Evolutionary conservation across 352 stramenopile genomes (phyloP).

Genomic region (Globisporangium nodosum): DNA sequence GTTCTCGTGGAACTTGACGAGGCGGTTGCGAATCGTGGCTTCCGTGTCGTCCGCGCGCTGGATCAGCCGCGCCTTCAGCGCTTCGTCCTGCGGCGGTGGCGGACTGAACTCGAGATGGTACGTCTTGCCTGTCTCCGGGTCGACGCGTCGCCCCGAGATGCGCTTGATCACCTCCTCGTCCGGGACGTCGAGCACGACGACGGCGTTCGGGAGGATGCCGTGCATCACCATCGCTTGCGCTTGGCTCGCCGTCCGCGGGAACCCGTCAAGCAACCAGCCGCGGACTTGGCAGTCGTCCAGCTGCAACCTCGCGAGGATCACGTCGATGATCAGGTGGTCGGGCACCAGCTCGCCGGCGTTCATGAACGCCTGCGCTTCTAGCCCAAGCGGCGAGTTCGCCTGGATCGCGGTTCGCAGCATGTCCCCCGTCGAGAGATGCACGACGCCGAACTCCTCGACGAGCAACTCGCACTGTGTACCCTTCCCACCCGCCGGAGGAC

Average conservation of each 20-base stretch:
- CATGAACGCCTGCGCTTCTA: slow-evolving; percentile 36
- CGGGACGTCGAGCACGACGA: slow-evolving; percentile 92
- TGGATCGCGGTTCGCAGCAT: slow-evolving; percentile 86
- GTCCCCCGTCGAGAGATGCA: slow-evolving; percentile 89
- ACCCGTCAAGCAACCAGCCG: slow-evolving; percentile 92
- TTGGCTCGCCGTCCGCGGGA: slow-evolving; percentile 82
- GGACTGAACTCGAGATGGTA: slow-evolving; percentile 97
- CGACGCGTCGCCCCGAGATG: slow-evolving; percentile 94
- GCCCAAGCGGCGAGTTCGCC: slow-evolving; percentile 23
- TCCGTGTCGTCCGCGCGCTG: slow-evolving; percentile 93
- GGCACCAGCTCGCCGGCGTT: slow-evolving; percentile 42
- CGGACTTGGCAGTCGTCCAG: slow-evolving; percentile 66
- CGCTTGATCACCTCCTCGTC: slow-evolving; percentile 94
- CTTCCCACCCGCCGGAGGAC: slow-evolving; percentile 90
- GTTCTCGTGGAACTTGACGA: slow-evolving; percentile 86
- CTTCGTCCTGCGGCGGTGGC: slow-evolving; percentile 65
- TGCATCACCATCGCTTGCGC: slow-evolving; percentile 73
- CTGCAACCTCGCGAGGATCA: slow-evolving; percentile 67
- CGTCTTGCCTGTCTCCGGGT: slow-evolving; percentile 91
- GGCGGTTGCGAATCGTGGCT: slow-evolving; percentile 84
- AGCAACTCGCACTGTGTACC: slow-evolving; percentile 93
- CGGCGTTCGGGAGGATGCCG: slow-evolving; percentile 85
- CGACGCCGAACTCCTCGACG: slow-evolving; percentile 76
- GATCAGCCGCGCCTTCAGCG: slow-evolving; percentile 57
- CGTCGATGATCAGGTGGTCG: slow-evolving; percentile 41